Conservation (phyloP, 495 filamentous ascomycete genomes). For the Penicillium ochrochloron region DNA sequence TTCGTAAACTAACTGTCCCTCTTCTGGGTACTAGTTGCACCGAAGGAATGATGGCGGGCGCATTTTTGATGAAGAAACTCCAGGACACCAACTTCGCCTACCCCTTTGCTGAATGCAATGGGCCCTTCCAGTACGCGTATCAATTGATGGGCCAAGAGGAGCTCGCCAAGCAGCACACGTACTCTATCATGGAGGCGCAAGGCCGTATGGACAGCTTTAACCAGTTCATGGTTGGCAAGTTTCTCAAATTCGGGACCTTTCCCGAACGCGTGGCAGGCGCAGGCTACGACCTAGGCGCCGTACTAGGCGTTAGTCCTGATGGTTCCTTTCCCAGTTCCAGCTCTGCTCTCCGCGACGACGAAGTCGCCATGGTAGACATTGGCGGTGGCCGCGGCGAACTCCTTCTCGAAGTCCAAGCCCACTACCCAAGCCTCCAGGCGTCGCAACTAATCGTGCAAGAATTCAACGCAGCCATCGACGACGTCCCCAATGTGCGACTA, state of each 20-base stretch:
- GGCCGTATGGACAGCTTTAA: conserved; percentile 50
- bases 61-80: conserved; percentile 45
- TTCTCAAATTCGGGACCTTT: conserved; percentile 36
- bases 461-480: conserved; percentile 40
- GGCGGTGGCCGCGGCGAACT: conserved; percentile 59
- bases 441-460: conserved; percentile 54
- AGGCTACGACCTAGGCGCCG: conserved; percentile 39
- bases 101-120: conserved; percentile 40
- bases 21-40: conserved; percentile 32
- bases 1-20: background rate
- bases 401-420: conserved; percentile 47
- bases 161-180: conserved; percentile 39
- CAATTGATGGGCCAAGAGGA: conserved; percentile 36
- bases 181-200: conserved; percentile 43
- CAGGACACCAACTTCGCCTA: conserved; percentile 40
- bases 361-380: conserved; percentile 55
- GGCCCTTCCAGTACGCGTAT: conserved; percentile 43
- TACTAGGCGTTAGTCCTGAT: conserved; percentile 25
- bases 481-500: conserved; percentile 32
- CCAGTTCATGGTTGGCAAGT: conserved; percentile 47
- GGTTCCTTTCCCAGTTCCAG: background rate
- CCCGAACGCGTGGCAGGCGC: conserved; percentile 33
- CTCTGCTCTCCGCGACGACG: conserved; percentile 5
- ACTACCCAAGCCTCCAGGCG: conserved; percentile 42
- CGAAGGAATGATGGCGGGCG: conserved; percentile 40